Evolutionary conservation across 306 rosid species (phyloP).

Genomic region (Amphicarpaea edgeworthii): DNA sequence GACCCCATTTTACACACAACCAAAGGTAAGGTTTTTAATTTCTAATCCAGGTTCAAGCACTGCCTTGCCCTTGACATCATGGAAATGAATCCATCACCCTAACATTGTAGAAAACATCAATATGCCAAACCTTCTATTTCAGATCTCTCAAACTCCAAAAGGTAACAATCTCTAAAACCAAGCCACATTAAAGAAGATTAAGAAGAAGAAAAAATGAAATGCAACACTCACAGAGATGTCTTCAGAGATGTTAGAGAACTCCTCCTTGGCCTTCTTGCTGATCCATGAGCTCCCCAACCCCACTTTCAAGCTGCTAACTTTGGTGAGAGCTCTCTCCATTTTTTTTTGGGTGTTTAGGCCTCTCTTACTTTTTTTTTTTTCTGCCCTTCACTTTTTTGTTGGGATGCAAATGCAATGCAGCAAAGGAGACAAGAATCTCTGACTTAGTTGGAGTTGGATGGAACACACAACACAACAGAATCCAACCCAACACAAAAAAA

Average conservation of each 20-base stretch:
- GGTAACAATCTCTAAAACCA: constrained; percentile 26
- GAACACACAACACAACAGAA: background rate
- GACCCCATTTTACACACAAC: background rate
- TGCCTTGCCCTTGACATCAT: background rate
- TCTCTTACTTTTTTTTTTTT: background rate
- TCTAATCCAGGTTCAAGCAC: constrained; percentile 1
- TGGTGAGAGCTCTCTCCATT: constrained; percentile 96
- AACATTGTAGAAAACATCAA: background rate
- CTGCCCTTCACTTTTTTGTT: constrained; percentile 32
- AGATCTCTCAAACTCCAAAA: constrained; percentile 56
- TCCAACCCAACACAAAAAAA: background rate
- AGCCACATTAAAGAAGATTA: constrained; percentile 43
- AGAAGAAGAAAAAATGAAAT: constrained; percentile 15
- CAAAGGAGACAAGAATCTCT: constrained; percentile 29
- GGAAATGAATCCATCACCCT: constrained; percentile 6
- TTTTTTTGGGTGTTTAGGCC: background rate
- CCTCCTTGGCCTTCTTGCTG: constrained; percentile 91
- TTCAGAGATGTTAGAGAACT: constrained; percentile 75
- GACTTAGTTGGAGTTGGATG: constrained; percentile 7
- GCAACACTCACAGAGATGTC: constrained; percentile 76
- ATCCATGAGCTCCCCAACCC: constrained; percentile 81
- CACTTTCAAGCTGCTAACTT: constrained; percentile 80
- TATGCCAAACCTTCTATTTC: constrained; percentile 24
- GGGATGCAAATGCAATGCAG: constrained; percentile 4
- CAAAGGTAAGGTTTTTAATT: constrained; percentile 2